These are phyloP conservation scores for Plasmopara muralis DNA, from an alignment of 352 stramenopile genomes.

Conservation along the genomic window DNA sequence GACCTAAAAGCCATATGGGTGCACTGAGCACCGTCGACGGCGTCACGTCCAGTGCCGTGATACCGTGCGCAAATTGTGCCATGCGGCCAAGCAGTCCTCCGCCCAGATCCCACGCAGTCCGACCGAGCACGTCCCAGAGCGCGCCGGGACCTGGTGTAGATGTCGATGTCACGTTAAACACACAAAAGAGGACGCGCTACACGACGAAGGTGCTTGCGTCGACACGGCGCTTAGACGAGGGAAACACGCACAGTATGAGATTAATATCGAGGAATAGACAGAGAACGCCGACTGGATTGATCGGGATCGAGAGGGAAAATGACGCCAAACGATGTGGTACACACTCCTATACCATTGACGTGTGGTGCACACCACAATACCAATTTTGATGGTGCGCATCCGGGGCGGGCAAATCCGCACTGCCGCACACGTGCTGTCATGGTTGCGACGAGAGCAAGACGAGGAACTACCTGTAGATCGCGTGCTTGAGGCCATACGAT, in stretches of 20 bases:
- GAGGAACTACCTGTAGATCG: constrained; percentile 27
- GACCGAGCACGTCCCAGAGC: constrained; percentile 22
- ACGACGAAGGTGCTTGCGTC: constrained; percentile 4
- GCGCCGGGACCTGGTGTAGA: constrained; percentile 15
- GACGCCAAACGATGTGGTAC: neutral
- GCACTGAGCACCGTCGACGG: constrained; percentile 24
- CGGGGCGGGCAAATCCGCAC: constrained; percentile 5
- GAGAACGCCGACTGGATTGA: constrained; percentile 4
- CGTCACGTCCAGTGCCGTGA: constrained; percentile 59
- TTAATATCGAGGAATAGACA: constrained; percentile 14
- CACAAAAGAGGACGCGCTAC: constrained; percentile 9
- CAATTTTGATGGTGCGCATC: constrained; percentile 9
- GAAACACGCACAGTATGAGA: constrained; percentile 7
- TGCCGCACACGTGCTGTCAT: constrained; percentile 19
- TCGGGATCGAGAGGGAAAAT: neutral
- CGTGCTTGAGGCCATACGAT: constrained; percentile 37
- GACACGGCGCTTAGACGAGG: neutral
- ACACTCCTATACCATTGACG: constrained; percentile 2
- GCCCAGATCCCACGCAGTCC: constrained; percentile 30
- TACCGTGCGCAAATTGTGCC: constrained; percentile 79
- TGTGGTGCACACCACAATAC: neutral
- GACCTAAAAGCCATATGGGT: constrained; percentile 47
- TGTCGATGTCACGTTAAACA: constrained; percentile 4
- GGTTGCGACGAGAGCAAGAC: constrained; percentile 32
- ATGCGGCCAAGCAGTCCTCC: constrained; percentile 47